Conservation (phyloP, 306 rosid genomes). For the Luffa acutangula region DNA sequence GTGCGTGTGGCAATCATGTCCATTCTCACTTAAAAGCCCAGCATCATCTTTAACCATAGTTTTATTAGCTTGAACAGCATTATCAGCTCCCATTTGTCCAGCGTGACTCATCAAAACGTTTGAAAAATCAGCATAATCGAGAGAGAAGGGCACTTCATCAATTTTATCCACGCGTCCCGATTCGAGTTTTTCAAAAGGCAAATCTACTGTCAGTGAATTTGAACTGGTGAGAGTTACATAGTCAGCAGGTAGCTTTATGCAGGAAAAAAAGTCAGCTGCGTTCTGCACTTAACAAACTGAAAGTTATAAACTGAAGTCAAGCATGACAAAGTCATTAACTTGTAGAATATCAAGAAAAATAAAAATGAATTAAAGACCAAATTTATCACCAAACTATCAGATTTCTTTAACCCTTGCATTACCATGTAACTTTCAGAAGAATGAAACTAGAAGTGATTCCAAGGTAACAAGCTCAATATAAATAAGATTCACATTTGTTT, state of each 20-base stretch:
- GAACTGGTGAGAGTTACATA: not conserved
- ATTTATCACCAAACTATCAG: not conserved
- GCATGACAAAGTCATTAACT: not conserved
- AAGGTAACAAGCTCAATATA: not conserved
- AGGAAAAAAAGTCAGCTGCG: not conserved
- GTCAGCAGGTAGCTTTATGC: conserved; percentile 3
- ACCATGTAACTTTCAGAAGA: not conserved
- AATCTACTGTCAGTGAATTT: conserved; percentile 12
- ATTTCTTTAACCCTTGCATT: not conserved
- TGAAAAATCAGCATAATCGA: conserved; percentile 16
- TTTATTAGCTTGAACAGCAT: conserved; percentile 13
- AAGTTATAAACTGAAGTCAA: not conserved
- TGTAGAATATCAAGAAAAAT: not conserved
- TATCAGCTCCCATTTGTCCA: conserved; percentile 18
- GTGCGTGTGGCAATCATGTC: not conserved
- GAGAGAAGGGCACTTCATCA: conserved; percentile 17
- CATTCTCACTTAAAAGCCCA: not conserved
- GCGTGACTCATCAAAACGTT: conserved; percentile 6
- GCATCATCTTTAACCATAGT: conserved; percentile 12
- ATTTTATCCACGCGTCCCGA: conserved; percentile 12
- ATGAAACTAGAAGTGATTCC: not conserved
- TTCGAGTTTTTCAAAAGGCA: conserved; percentile 13
- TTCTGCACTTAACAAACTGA: not conserved
- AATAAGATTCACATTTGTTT: not conserved
- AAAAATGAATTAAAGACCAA: not conserved